Conservation (phyloP, 2,329 filamentous ascomycete species). For the Phyllachora maydis region DNA sequence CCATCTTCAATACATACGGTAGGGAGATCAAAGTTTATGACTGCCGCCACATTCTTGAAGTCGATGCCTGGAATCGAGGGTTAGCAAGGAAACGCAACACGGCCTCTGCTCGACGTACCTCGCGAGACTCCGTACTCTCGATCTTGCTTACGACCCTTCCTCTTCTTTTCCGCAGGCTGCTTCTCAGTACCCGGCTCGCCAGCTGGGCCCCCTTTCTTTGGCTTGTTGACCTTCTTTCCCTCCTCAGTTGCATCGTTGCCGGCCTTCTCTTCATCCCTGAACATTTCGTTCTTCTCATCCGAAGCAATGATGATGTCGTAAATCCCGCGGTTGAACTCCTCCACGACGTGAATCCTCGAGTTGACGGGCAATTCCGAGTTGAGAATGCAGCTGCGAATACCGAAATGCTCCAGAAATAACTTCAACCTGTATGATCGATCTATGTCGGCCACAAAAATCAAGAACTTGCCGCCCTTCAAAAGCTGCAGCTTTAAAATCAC, state of each 20-base stretch:
- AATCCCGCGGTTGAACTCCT: constrained; percentile 90
- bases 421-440: constrained; percentile 82
- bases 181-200: too few relatives aligned
- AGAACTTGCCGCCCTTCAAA: constrained; percentile 79
- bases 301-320: constrained; percentile 98
- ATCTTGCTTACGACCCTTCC: constrained; percentile 43
- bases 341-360: constrained; percentile 79
- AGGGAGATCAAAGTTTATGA: constrained; percentile 94
- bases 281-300: constrained; percentile 29
- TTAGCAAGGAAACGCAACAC: too few relatives aligned
- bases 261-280: constrained; percentile 13
- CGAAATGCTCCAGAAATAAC: constrained; percentile 91
- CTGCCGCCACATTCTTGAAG: constrained; percentile 84
- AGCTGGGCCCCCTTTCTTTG: too few relatives aligned
- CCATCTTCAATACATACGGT: too few relatives aligned
- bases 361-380: constrained; percentile 93
- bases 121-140: constrained; percentile 86
- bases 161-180: too few relatives aligned
- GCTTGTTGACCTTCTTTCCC: constrained; percentile 8
- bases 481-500: constrained; percentile 90
- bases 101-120: too few relatives aligned
- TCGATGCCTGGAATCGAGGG: constrained; percentile 37
- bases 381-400: constrained; percentile 77
- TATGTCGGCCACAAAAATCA: constrained; percentile 56
- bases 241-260: too few relatives aligned